phyloP scores from a whole-genome alignment of 257 asterid species.

The Agastache rugosa region DNA sequence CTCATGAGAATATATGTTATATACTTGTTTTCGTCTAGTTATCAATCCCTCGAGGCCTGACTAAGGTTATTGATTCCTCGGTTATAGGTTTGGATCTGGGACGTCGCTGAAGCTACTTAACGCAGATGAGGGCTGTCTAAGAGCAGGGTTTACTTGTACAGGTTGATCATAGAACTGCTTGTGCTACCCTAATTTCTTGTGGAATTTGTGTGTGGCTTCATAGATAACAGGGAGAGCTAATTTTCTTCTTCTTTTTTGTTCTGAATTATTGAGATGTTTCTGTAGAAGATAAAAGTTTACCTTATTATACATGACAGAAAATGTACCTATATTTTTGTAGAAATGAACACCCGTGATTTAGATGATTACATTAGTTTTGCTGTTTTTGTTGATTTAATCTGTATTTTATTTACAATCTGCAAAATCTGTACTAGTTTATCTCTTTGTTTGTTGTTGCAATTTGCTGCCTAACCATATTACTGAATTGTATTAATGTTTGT shows the following conservation, averaged over 20 bases:
- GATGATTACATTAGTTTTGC: not conserved
- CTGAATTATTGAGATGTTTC: not conserved
- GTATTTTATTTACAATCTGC: not conserved
- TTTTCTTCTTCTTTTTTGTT: not conserved
- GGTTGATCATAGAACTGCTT: constrained; percentile 2
- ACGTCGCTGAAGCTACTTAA: constrained; percentile 5
- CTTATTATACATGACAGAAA: constrained; percentile 6
- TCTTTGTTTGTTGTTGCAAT: too few relatives aligned
- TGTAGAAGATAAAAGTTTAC: constrained; percentile 8
- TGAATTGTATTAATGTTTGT: too few relatives aligned
- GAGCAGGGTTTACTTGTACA: constrained; percentile 13
- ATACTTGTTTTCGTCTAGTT: not conserved
- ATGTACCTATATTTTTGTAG: constrained; percentile 11
- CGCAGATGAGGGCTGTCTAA: constrained; percentile 9
- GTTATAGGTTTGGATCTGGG: constrained; percentile 34
- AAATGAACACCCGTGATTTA: not conserved
- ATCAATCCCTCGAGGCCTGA: not conserved
- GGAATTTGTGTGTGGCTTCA: not conserved
- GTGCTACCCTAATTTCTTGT: not conserved
- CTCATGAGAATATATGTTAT: not conserved
- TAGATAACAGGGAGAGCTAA: not conserved
- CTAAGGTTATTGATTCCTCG: constrained; percentile 28
- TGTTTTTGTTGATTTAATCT: not conserved
- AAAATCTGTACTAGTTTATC: not conserved
- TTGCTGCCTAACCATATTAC: not conserved